These are phyloP conservation scores for Ambrosiella beaveri DNA, from an alignment of 2,329 filamentous ascomycete species.

Conservation along the genomic window DNA sequence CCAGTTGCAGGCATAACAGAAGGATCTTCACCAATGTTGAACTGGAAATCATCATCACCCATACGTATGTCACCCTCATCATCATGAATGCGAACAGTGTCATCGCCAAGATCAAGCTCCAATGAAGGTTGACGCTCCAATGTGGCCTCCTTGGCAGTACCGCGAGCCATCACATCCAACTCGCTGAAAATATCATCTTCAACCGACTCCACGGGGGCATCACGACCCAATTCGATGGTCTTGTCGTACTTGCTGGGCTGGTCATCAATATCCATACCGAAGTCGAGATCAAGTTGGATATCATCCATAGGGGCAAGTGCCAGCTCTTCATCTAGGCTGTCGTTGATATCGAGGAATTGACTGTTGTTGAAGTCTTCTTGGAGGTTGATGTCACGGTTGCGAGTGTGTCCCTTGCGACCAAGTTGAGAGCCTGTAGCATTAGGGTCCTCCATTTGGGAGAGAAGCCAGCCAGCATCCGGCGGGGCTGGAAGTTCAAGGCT, in stretches of 20 bases:
- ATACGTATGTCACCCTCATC: constrained; percentile 47
- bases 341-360: constrained; percentile 60
- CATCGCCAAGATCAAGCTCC: constrained; percentile 36
- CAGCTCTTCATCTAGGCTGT: constrained; percentile 38
- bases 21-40: constrained; percentile 38
- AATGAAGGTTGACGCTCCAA: constrained; percentile 38
- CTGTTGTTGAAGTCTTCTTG: constrained; percentile 56
- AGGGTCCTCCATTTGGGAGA: constrained; percentile 55
- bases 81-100: constrained; percentile 41
- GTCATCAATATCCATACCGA: constrained; percentile 57
- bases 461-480: constrained; percentile 69
- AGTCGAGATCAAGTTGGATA: constrained; percentile 55
- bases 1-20: constrained; percentile 31
- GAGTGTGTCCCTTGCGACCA: constrained; percentile 39
- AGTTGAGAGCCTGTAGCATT: constrained; percentile 30
- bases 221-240: constrained; percentile 80
- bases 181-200: constrained; percentile 57
- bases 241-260: constrained; percentile 32
- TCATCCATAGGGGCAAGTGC: constrained; percentile 43
- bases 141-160: constrained; percentile 30
- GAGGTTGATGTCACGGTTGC: constrained; percentile 48
- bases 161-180: constrained; percentile 36
- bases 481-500: constrained; percentile 60
- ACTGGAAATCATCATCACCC: constrained; percentile 46
- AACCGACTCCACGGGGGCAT: constrained; percentile 51